Percentiles rank a stretch among this genome's conserved stretches.
Conservation (phyloP, 352 stramenopile genomes). For the Thraustotheca clavata region DNA sequence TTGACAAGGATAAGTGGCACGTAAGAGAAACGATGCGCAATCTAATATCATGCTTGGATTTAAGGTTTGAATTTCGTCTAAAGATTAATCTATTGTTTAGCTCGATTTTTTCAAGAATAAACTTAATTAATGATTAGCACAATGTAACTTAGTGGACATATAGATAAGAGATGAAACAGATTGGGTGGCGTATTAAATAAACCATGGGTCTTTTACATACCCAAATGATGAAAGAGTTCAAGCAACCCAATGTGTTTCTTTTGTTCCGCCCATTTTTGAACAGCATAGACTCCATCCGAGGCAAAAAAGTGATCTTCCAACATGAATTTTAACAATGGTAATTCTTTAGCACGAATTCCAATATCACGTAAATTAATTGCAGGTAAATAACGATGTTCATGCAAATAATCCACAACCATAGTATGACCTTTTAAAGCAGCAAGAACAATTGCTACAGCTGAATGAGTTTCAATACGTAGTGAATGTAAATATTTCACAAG, state of each 20-base stretch:
- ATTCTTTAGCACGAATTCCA: neutral
- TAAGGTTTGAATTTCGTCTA: no score
- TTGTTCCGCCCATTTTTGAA: neutral
- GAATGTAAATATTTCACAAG: constrained; percentile 4
- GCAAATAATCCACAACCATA: neutral
- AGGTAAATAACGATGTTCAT: neutral
- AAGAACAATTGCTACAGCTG: neutral
- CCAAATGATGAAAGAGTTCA: neutral
- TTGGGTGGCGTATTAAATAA: constrained; percentile 2
- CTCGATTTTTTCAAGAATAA: no score
- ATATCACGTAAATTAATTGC: neutral
- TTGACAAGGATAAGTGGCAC: no score
- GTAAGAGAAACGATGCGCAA: no score
- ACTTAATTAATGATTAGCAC: no score
- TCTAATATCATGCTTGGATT: no score
- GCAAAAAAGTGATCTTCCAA: neutral
- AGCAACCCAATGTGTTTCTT: neutral
- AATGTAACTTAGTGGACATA: no score
- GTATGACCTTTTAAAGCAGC: constrained; percentile 2
- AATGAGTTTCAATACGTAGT: neutral
- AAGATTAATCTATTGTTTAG: no score
- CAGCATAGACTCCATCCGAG: neutral
- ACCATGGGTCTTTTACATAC: neutral
- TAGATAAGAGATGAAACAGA: neutral
- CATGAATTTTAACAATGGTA: neutral